Evolutionary conservation across 345 rosid genomes (phyloP).

Genomic region (Acer negundo): DNA sequence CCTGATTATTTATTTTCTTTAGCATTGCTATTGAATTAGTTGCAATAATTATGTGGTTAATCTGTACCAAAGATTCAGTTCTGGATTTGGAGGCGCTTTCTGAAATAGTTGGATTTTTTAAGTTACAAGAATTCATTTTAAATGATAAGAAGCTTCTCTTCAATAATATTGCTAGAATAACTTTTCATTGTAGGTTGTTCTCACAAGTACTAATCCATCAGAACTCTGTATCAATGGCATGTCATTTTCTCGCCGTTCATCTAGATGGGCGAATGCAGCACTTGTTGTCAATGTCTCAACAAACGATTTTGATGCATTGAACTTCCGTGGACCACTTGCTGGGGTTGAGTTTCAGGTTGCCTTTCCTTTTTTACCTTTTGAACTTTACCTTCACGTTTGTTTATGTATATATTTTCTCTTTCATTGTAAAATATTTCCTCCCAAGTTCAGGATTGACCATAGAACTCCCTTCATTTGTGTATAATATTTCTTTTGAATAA

Average conservation of each 20-base stretch:
- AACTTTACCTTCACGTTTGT: not conserved
- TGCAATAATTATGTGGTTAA: not conserved
- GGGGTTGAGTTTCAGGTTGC: conserved; percentile 91
- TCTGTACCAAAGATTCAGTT: not conserved
- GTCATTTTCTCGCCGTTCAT: conserved; percentile 96
- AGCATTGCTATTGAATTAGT: not conserved
- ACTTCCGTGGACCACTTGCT: conserved; percentile 84
- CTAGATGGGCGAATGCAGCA: conserved; percentile 98
- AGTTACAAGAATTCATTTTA: not conserved
- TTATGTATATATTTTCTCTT: not conserved
- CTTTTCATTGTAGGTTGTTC: conserved; percentile 69
- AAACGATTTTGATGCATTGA: conserved; percentile 63
- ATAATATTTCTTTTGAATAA: not conserved
- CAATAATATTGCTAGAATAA: not conserved
- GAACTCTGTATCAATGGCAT: conserved; percentile 95
- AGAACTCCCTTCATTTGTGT: not conserved
- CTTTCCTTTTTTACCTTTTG: not conserved
- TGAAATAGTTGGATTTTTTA: not conserved
- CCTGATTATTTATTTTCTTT: not conserved
- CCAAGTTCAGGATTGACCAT: not conserved
- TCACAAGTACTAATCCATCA: conserved; percentile 77
- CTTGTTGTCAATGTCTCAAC: conserved; percentile 75
- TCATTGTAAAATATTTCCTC: not conserved
- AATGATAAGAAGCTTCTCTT: not conserved
- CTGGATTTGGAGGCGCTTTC: not conserved